Conservation (phyloP, 331 rosid genomes). For the Dryas integrifolia region DNA sequence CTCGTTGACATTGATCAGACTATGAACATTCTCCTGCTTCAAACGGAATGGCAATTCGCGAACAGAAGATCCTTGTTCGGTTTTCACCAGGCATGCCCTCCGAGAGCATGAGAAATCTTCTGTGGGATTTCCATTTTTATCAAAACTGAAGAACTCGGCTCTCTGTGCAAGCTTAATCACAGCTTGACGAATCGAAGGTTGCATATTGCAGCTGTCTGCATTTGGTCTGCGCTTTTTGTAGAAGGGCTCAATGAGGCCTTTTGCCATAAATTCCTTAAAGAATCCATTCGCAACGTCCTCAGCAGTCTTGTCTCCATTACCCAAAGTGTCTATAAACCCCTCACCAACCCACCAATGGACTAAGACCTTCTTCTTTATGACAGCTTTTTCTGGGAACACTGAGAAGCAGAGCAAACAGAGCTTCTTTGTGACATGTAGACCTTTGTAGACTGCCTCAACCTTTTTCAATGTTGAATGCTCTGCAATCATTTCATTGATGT, state of each 20-base stretch:
- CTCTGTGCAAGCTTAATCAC: neutral
- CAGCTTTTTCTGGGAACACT: conserved; percentile 19
- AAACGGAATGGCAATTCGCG: neutral
- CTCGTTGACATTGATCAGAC: conserved; percentile 30
- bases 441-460: neutral
- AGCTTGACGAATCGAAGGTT: conserved; percentile 7
- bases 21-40: conserved; percentile 1
- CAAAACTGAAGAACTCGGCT: neutral
- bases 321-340: conserved; percentile 11
- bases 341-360: conserved; percentile 34
- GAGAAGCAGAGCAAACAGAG: conserved; percentile 27
- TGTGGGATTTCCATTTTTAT: neutral
- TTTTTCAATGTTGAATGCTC: neutral
- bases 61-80: neutral
- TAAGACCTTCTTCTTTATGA: conserved; percentile 31
- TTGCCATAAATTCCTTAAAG: neutral
- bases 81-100: conserved; percentile 17
- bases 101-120: neutral
- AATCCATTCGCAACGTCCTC: neutral
- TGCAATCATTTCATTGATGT: neutral
- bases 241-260: conserved; percentile 7
- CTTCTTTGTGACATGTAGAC: neutral
- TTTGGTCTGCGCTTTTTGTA: conserved; percentile 14
- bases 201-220: conserved; percentile 20
- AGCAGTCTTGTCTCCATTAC: neutral